These are phyloP conservation scores for Pseudomonodictys pantanalensis DNA, from an alignment of 495 filamentous ascomycete species.

Conservation along the genomic window DNA sequence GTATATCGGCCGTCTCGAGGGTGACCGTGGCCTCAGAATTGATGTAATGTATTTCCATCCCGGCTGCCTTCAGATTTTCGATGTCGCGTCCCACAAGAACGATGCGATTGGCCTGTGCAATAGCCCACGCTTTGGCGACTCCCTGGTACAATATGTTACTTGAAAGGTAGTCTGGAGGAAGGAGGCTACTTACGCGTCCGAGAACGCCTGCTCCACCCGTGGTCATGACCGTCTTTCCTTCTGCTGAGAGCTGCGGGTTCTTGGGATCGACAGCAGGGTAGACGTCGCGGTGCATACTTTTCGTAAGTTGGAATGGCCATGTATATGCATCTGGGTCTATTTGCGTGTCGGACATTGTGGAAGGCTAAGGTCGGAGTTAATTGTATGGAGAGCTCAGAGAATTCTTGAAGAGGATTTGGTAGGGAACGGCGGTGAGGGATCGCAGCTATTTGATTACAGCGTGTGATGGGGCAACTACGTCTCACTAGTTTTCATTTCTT, in stretches of 20 bases:
- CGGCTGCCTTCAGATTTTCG: neutral
- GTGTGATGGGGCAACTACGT: no score
- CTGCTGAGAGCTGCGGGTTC: neutral
- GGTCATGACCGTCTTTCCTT: slow-evolving; percentile 5
- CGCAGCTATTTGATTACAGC: no score
- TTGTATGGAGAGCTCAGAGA: no score
- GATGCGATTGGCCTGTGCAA: neutral
- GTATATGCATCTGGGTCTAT: neutral
- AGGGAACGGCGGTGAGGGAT: no score
- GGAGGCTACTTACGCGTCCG: neutral
- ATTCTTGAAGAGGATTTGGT: no score
- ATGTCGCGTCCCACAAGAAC: neutral
- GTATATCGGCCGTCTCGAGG: neutral
- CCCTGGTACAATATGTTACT: neutral
- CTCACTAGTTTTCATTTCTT: no score
- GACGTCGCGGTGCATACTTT: neutral
- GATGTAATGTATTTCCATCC: neutral
- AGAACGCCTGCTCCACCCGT: neutral
- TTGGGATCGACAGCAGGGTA: slow-evolving; percentile 11
- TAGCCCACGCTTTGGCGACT: neutral
- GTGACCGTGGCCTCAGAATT: neutral
- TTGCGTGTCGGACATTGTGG: neutral
- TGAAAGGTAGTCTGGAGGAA: no score
- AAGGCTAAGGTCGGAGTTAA: no score
- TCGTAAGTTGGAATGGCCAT: neutral